Evolutionary conservation across 1,139 yeast genomes (phyloP), one percentile per base, ranked within the genome.

Genomic region (Suhomyces bokatorum): DNA sequence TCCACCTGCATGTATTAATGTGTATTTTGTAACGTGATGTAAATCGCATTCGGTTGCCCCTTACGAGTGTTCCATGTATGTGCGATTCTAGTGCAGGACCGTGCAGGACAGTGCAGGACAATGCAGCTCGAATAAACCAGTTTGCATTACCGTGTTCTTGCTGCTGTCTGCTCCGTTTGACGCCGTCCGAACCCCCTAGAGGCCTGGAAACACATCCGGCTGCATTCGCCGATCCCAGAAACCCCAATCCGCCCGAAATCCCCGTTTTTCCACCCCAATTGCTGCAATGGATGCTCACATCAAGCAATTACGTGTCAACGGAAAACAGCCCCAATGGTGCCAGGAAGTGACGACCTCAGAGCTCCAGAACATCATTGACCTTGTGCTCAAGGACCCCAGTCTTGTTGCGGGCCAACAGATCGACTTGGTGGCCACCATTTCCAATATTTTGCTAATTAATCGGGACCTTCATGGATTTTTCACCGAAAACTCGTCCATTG

Each of bases 361-460:
- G 17, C 52, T 66, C 12, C 60, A 56, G 14, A 40, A 39, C 7
- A 55, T 65, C 7, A 44, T 61, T 24, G 32, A 41, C 3, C 33
- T 48, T 6, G 43, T 60, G 14, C 51, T 57, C 13, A 28, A 43
- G 12, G 39, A 34, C 14, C 37, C 39, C 7, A 28, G 42, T 6
- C 38, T 42, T 5, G 28, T 29, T 10, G 22, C 39, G 12, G 41
- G 10, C 44, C 45, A 26, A 40, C 42, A n/a, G 55, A 60, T 29
- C 46, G 62, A 62, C 37, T 40, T 65, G 33, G 38, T 60, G 15
- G 64, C 67, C 22, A 52, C 58, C 20, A 45, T 62, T 9, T 55
- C 60, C n/a, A 67, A 67, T 49, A 58, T 67, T 14, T 45, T 66
- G 4, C 54, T 66, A 12, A 53, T 65, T 16, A 67, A 67, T 43